These are phyloP conservation scores for Termitomyces titanicus DNA, from an alignment of 768 basidiomycete genomes.

Conservation along the genomic window DNA sequence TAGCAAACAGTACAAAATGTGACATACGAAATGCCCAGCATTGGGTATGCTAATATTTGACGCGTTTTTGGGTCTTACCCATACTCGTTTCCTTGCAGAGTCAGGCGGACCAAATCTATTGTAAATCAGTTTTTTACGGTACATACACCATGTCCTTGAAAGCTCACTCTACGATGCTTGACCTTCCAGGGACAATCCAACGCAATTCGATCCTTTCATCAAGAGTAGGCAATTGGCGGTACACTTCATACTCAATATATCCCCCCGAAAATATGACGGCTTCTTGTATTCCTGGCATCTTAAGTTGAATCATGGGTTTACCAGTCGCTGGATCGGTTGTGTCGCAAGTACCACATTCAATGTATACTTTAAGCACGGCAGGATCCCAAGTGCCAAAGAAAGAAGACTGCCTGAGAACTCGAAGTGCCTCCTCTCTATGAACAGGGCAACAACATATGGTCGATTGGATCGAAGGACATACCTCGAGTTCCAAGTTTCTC, in stretches of 20 bases:
- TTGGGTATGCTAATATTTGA: constrained; percentile 34
- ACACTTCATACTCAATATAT: constrained; percentile 37
- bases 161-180: constrained; percentile 30
- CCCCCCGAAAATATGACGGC: constrained; percentile 53
- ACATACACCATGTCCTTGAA: neutral
- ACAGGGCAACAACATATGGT: neutral
- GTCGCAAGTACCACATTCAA: constrained; percentile 51
- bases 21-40: constrained; percentile 43
- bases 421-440: constrained; percentile 56
- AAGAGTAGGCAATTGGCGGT: constrained; percentile 33
- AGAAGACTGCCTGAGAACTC: constrained; percentile 42
- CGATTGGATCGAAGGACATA: constrained; percentile 18
- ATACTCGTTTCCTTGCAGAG: constrained; percentile 33
- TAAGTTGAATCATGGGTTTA: constrained; percentile 47
- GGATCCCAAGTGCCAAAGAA: constrained; percentile 77
- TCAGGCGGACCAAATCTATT: constrained; percentile 30
- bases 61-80: constrained; percentile 38
- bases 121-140: neutral
- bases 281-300: constrained; percentile 65
- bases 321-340: constrained; percentile 21
- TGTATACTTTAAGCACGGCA: constrained; percentile 53
- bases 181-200: constrained; percentile 62
- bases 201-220: constrained; percentile 46
- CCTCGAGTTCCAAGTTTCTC: constrained; percentile 62
- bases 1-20: neutral